These are phyloP conservation scores for Sporothrix schenckii DNA, from an alignment of 2,329 filamentous ascomycete genomes.

Conservation along the genomic window DNA sequence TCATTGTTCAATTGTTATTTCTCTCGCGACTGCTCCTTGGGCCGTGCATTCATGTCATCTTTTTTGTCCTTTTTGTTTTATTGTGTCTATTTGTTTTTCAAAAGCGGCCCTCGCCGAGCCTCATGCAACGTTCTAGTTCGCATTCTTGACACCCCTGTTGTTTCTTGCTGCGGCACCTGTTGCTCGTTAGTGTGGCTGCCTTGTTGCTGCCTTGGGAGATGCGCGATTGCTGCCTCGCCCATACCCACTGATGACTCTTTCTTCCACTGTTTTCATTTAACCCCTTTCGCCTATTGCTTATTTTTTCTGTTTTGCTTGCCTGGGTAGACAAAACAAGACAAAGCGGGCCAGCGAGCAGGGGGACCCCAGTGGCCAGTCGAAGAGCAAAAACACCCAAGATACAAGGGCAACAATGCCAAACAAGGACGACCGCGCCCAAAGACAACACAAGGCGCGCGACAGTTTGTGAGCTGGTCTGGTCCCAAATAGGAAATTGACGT, in stretches of 20 bases:
- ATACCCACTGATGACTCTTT: constrained; percentile 29
- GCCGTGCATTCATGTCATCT: constrained; percentile 2
- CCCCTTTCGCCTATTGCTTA: neutral
- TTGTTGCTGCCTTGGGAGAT: constrained; percentile 30
- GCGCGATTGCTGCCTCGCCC: constrained; percentile 25
- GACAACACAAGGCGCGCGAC: constrained; percentile 7
- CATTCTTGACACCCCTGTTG: constrained; percentile 4
- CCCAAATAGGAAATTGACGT: constrained; percentile 24
- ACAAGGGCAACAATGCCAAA: constrained; percentile 19
- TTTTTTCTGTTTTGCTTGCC: constrained; percentile 8
- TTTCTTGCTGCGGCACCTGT: neutral
- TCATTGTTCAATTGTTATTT: neutral
- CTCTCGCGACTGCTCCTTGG: neutral
- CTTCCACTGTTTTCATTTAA: neutral
- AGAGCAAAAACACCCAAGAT: constrained; percentile 12
- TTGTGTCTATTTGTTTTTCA: no score
- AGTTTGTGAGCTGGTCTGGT: constrained; percentile 1
- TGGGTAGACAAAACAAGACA: neutral
- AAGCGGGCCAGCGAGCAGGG: constrained; percentile 9
- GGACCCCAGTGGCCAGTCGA: neutral
- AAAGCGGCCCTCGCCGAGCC: constrained; percentile 22
- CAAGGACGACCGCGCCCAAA: neutral
- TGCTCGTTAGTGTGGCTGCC: constrained; percentile 16
- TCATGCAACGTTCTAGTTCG: constrained; percentile 25
- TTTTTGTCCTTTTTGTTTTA: neutral